Evolutionary conservation across 306 rosid genomes (phyloP), one percentile per base, ranked within the genome.

Genomic region (Gillenia trifoliata): DNA sequence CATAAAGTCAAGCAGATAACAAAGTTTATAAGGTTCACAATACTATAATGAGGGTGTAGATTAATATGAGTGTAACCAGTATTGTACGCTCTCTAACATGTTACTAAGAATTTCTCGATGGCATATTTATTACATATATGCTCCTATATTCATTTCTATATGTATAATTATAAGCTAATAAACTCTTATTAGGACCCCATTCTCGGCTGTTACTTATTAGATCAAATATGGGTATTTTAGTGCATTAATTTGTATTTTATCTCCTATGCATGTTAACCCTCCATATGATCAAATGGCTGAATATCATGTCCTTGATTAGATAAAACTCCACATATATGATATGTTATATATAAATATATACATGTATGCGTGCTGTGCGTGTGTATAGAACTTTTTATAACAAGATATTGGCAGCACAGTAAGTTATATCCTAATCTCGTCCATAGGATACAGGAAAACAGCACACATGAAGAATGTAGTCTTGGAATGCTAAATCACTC

Each of bases 401-500:
- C 8, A 69, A 56, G 34, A 33, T 33, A 22, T 13, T 23, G 4
- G 41, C 23, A 1, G 3, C 36, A n/a, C 23, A 41, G 66, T 28
- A 64, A 62, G 61, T 77, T 72, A 70, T 9, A 33, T 54, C 13
- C 43, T 61, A 68, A 77, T 75, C 52, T 59, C 62, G 72, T 30
- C 30, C 11, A 61, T 7, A 38, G 40, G 26, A 45, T 64, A 28
- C 2, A 70, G 30, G 63, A 13, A 8, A 34, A 13, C 30, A 65
- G 61, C 29, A 76, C 40, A 73, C 25, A 41, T 56, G 65, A 72
- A 68, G 52, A 56, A 50, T 26, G 40, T 13, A 49, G 73, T 59
- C 28, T 31, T 45, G 29, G 36, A 50, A 64, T 60, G 50, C 72
- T 41, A 31, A 57, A 73, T 80, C 29, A 84, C 98, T 85, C 80